Base-by-base conservation (phyloP, 768 basidiomycete genomes). In the Dentipellis fragilis region DNA sequence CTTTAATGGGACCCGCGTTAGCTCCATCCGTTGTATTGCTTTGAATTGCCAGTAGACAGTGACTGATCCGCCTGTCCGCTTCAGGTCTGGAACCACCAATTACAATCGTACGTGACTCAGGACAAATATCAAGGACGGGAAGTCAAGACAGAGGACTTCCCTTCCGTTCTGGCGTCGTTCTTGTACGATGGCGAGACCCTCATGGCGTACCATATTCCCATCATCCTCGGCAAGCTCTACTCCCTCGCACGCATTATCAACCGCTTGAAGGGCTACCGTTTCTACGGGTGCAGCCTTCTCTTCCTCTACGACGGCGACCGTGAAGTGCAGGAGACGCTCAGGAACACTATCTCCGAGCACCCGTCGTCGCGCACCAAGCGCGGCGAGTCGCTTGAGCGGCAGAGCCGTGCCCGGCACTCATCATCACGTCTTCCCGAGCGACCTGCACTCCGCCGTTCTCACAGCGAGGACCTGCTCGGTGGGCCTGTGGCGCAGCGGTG, bases 41-140 rank as follows among this genome's bases (percentile, higher is more conserved):
- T 55, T 35, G n/a, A 23, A 39, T 52, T 35, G 10, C 48, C 49
- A 16, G 51, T 40, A 34, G 47, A 12, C 21, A 21, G 54, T 46
- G 54, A 55, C 38, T 8, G 19, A 17, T 29, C 56, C 58, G 49
- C 62, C 57, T 45, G 29, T 4, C 37, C 37, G 29, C 56, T 47
- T 36, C 29, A 98, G 95, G 92, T 97, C 17, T 99, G 93, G 93
- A 90, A 98, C 71, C 79, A 83, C 63, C 76, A 73, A 58, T 85
- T 86, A 23, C 81, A 90, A 63, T 82, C 86, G 21, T 98, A 97
- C 69, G 77, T 81, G 53, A 90, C 89, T 16, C 93, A 97, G 68
- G 91, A 97, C 78, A 99, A 99, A 72, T 96, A 98, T 69, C 87
- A 80, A 66, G 96, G 96, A 22, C 85, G 96, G 54, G 91, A 94